A percentile compares a stretch with the other conserved stretches of the same genome.
phyloP scores from a whole-genome alignment of 2,329 filamentous ascomycete species.

The Aurifilum marmelostoma region DNA sequence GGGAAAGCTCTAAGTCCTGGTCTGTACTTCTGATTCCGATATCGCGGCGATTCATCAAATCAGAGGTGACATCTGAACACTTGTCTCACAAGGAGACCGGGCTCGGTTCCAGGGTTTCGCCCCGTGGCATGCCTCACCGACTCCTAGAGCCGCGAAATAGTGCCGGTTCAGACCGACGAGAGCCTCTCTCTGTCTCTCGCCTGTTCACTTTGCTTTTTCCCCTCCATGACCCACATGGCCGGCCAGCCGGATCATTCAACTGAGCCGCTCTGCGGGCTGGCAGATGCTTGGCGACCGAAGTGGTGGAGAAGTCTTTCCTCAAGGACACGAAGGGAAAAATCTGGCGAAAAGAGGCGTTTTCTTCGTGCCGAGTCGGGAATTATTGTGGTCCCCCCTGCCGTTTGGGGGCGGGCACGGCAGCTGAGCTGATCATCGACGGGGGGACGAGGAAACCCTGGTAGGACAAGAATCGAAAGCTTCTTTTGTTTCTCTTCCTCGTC shows the following conservation, averaged over 20 bases:
- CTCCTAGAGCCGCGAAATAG: slow-evolving; percentile 1
- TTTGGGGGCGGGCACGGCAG: not conserved
- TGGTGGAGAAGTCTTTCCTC: not conserved
- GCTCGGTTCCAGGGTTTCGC: slow-evolving; percentile 3
- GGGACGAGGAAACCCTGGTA: not conserved
- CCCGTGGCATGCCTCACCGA: not conserved
- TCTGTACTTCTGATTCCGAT: slow-evolving; percentile 1
- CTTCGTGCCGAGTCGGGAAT: not conserved
- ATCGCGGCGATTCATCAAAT: not conserved
- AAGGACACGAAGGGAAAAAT: not conserved
- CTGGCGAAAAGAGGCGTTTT: not conserved
- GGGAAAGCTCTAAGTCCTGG: not conserved
- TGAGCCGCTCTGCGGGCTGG: not conserved
- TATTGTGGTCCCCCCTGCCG: not conserved
- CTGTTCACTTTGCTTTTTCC: too few relatives aligned
- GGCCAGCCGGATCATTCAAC: not conserved
- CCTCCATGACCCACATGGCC: too few relatives aligned
- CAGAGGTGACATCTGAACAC: not conserved
- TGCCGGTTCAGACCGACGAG: not conserved
- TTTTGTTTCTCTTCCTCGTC: not conserved
- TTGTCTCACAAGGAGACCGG: slow-evolving; percentile 1
- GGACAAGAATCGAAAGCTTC: not conserved
- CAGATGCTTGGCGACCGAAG: not conserved
- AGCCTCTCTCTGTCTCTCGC: not conserved
- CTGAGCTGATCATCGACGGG: not conserved